Conservation (phyloP, 306 rosid species). For the Trifolium subterraneum region DNA sequence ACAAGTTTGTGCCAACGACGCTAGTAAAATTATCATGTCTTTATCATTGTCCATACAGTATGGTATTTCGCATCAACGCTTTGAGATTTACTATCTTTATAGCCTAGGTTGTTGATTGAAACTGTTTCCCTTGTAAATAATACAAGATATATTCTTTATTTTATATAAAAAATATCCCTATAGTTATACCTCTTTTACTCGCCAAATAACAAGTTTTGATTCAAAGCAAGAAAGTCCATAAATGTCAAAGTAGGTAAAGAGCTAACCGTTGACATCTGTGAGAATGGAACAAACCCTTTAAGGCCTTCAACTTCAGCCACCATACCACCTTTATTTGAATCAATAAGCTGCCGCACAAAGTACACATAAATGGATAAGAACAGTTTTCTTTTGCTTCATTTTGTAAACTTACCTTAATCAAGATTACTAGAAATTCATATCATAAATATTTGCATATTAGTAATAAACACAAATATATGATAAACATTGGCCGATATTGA, state of each 20-base stretch:
- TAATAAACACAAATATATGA: conserved; percentile 30
- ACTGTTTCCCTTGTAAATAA: background rate
- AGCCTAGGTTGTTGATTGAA: background rate
- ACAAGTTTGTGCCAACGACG: conserved; percentile 6
- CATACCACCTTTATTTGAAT: conserved; percentile 92
- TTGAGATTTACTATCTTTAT: background rate
- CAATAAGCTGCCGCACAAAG: conserved; percentile 66
- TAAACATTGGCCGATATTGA: conserved; percentile 15
- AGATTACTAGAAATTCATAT: conserved; percentile 10
- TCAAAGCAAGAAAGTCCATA: conserved; percentile 26
- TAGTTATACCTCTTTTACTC: background rate
- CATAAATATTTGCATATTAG: background rate
- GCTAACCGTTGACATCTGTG: conserved; percentile 90
- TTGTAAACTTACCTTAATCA: background rate
- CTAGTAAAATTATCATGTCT: too few relatives aligned
- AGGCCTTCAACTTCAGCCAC: conserved; percentile 95
- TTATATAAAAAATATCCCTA: too few relatives aligned
- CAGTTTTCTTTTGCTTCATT: conserved; percentile 13
- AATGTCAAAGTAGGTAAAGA: conserved; percentile 37
- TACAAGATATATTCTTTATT: too few relatives aligned
- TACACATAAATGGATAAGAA: conserved; percentile 3
- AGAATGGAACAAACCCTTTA: conserved; percentile 95
- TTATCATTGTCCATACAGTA: background rate
- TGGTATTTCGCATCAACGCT: background rate
- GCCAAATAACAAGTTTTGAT: conserved; percentile 27